These are phyloP conservation scores for Cytospora mali DNA, from an alignment of 2,329 filamentous ascomycete genomes.

Conservation along the genomic window DNA sequence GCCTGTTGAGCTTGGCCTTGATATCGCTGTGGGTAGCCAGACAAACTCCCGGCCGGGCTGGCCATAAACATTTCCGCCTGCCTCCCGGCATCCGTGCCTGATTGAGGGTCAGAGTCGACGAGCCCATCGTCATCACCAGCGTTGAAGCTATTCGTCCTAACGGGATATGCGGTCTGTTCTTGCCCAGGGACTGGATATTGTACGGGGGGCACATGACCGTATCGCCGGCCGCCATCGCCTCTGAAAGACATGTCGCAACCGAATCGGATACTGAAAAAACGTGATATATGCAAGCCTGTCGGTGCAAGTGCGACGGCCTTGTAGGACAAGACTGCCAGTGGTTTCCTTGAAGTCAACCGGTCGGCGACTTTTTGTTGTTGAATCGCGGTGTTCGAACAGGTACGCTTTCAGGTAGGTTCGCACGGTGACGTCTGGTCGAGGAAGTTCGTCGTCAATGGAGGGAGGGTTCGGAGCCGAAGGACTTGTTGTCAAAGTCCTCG, in stretches of 20 bases:
- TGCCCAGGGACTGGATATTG: conserved; percentile 60
- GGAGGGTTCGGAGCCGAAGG: conserved; percentile 1
- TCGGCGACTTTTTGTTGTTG: neutral
- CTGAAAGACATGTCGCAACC: conserved; percentile 60
- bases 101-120: conserved; percentile 42
- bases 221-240: conserved; percentile 64
- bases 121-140: conserved; percentile 71
- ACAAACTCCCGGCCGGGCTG: conserved; percentile 50
- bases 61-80: conserved; percentile 68
- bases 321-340: neutral
- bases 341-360: conserved; percentile 15
- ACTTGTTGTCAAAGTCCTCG: neutral
- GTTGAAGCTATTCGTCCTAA: conserved; percentile 72
- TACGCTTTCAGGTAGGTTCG: neutral
- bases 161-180: conserved; percentile 44
- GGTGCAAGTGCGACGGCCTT: neutral
- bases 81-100: conserved; percentile 31
- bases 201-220: conserved; percentile 67
- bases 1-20: conserved; percentile 48
- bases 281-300: neutral
- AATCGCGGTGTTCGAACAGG: conserved; percentile 1
- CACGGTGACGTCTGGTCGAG: conserved; percentile 1
- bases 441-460: conserved; percentile 9
- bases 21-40: conserved; percentile 56
- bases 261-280: conserved; percentile 1